A percentile compares a stretch with the other conserved stretches of the same genome.
Conservation (phyloP, 2,329 filamentous ascomycete species). For the Microascus cirrosus region DNA sequence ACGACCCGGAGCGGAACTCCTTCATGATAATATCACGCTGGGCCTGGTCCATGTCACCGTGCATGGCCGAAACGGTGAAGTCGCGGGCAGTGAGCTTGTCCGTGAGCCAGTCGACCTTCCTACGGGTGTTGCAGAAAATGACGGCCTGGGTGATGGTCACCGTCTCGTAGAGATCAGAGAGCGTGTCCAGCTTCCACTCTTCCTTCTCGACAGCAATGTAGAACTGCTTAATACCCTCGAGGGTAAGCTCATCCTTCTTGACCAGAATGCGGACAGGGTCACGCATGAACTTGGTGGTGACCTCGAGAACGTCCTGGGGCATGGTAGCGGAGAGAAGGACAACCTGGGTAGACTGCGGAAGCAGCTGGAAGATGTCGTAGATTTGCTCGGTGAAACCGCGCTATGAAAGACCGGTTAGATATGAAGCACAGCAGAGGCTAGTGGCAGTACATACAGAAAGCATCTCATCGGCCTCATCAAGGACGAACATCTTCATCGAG, state of each 20-base stretch:
- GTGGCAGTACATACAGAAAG: slow-evolving; percentile 56
- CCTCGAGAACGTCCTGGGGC: slow-evolving; percentile 97
- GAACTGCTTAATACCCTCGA: slow-evolving; percentile 99
- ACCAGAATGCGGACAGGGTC: slow-evolving; percentile 98
- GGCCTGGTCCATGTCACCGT: slow-evolving; percentile 97
- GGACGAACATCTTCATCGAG: slow-evolving; percentile 99
- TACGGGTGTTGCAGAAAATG: slow-evolving; percentile 99
- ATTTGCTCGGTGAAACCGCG: slow-evolving; percentile 99
- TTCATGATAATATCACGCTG: slow-evolving; percentile 99
- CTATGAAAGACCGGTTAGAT: slow-evolving; percentile 23
- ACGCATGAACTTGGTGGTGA: slow-evolving; percentile 99
- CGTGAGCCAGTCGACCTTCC: slow-evolving; percentile 99
- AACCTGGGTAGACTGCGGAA: slow-evolving; percentile 96
- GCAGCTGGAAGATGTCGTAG: slow-evolving; percentile 99
- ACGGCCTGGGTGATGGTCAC: slow-evolving; percentile 99
- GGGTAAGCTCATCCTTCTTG: slow-evolving; percentile 99
- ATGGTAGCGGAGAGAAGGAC: slow-evolving; percentile 97
- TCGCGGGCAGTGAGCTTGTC: slow-evolving; percentile 98
- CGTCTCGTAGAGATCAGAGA: slow-evolving; percentile 97
- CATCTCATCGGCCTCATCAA: slow-evolving; percentile 99
- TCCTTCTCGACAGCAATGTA: slow-evolving; percentile 99
- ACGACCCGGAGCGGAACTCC: slow-evolving; percentile 98
- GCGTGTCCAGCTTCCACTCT: slow-evolving; percentile 99
- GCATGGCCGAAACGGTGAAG: slow-evolving; percentile 99
- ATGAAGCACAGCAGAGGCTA: neutral